A percentile compares a stretch with the other conserved stretches of the same genome.
Conservation (phyloP, 1,139 yeast genomes). For the Sugiyamaella paludigena region DNA sequence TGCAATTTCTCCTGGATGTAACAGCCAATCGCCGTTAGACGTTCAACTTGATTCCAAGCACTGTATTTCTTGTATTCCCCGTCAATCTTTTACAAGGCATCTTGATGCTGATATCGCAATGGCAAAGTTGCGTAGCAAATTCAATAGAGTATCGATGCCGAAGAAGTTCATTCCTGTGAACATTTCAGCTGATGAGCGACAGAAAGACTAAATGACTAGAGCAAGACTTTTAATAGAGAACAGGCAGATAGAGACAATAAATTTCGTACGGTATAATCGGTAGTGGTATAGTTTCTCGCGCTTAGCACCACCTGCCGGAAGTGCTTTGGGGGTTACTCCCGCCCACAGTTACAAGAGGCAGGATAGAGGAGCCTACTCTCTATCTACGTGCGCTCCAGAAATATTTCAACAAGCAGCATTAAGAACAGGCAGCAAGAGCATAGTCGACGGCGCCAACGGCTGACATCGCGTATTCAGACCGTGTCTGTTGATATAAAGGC, state of each 20-base stretch:
- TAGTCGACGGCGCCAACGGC: too few species aligned
- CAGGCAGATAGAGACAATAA: too few species aligned
- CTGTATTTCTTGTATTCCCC: constrained; percentile 93
- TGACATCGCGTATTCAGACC: too few species aligned
- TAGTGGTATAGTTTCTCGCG: too few species aligned
- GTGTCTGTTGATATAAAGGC: not conserved
- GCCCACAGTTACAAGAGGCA: too few species aligned
- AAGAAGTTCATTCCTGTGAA: constrained; percentile 48
- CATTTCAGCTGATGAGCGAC: constrained; percentile 21
- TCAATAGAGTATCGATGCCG: constrained; percentile 84
- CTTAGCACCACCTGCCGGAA: too few species aligned
- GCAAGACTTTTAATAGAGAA: not conserved
- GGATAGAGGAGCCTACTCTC: too few species aligned
- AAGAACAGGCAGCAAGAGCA: too few species aligned
- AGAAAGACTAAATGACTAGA: not conserved
- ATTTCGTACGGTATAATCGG: too few species aligned
- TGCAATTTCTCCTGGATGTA: constrained; percentile 95
- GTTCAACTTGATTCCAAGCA: constrained; percentile 95
- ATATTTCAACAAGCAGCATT: too few species aligned
- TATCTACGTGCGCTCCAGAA: too few species aligned
- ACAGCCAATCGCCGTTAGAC: constrained; percentile 95
- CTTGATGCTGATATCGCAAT: constrained; percentile 88
- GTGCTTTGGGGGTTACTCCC: too few species aligned
- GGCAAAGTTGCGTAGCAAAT: constrained; percentile 76
- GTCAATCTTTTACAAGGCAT: constrained; percentile 85